Conservation (phyloP, 352 stramenopile species). For the Pythium phragmiticola region DNA sequence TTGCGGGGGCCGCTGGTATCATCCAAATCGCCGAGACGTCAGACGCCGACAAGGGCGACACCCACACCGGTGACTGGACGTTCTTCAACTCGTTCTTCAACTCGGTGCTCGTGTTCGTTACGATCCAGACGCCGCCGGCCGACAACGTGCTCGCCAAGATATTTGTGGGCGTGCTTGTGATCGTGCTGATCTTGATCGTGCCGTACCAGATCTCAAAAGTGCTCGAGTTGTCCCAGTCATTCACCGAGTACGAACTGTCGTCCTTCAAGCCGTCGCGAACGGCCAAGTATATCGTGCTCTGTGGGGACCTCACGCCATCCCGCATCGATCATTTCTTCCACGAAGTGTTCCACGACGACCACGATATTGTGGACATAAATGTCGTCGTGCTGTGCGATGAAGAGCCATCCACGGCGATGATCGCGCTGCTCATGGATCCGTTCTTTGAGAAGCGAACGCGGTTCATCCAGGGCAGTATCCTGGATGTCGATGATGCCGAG, state of each 20-base stretch:
- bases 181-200: constrained; percentile 83
- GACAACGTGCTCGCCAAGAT: constrained; percentile 82
- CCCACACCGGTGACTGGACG: constrained; percentile 76
- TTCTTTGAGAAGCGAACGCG: constrained; percentile 85
- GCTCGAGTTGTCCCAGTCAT: constrained; percentile 72
- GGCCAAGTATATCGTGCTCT: constrained; percentile 78
- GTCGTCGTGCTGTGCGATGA: constrained; percentile 80
- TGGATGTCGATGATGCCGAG: constrained; percentile 78
- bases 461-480: constrained; percentile 78
- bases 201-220: constrained; percentile 85
- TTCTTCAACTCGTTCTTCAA: constrained; percentile 91
- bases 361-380: constrained; percentile 78
- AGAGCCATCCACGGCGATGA: constrained; percentile 67
- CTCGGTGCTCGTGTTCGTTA: constrained; percentile 86
- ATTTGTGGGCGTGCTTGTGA: constrained; percentile 79
- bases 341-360: constrained; percentile 87
- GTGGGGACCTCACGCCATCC: constrained; percentile 74
- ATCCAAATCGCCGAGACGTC: constrained; percentile 87
- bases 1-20: constrained; percentile 71
- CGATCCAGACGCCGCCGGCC: constrained; percentile 78
- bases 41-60: constrained; percentile 44
- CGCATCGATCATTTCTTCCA: constrained; percentile 86
- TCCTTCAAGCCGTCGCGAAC: constrained; percentile 63
- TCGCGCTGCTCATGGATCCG: constrained; percentile 75
- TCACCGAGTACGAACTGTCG: constrained; percentile 72